phyloP scores from a whole-genome alignment of 306 rosid species.

The Cucumis melo region DNA sequence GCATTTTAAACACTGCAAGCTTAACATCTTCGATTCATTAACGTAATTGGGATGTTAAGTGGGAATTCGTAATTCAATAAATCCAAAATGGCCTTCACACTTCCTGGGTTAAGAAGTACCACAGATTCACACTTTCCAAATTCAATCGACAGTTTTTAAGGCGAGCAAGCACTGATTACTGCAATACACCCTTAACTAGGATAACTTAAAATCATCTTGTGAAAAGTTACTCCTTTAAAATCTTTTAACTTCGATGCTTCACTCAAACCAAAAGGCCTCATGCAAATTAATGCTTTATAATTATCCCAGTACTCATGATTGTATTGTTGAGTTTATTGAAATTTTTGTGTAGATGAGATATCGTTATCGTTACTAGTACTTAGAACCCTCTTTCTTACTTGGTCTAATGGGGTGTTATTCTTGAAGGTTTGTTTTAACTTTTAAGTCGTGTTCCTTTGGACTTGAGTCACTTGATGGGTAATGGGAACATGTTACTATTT shows the following conservation, averaged over 20 bases:
- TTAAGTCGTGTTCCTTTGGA: neutral
- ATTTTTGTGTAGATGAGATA: neutral
- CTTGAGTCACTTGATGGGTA: neutral
- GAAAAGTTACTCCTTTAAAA: neutral
- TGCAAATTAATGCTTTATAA: neutral
- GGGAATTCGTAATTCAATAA: neutral
- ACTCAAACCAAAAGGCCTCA: neutral
- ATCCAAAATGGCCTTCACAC: neutral
- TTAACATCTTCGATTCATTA: neutral
- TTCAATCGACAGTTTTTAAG: neutral
- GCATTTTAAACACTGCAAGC: neutral
- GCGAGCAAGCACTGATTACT: neutral
- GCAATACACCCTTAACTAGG: neutral
- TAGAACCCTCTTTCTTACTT: neutral
- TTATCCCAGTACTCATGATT: neutral
- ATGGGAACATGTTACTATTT: neutral
- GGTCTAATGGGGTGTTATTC: neutral
- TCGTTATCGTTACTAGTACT: neutral
- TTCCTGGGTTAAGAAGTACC: slow-evolving; percentile 40
- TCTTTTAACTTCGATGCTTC: neutral
- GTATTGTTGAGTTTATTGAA: neutral
- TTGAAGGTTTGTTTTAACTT: neutral
- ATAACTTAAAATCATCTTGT: neutral
- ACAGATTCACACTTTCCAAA: slow-evolving; percentile 37
- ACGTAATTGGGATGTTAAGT: neutral